Evolutionary conservation across 371 early-diverging fungal genomes (phyloP).

Genomic region (Mortierella sp.): DNA sequence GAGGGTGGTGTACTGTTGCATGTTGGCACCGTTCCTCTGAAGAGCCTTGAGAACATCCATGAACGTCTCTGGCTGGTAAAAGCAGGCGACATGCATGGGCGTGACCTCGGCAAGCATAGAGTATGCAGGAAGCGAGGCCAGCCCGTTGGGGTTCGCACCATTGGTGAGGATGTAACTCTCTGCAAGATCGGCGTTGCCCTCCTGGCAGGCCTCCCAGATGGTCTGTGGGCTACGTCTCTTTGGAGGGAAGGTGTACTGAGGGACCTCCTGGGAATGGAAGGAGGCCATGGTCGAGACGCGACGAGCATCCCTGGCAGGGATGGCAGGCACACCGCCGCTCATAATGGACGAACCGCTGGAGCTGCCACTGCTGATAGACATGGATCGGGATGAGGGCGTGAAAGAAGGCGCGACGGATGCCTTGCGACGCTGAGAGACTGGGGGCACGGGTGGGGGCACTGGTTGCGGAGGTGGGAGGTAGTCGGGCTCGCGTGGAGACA

Average conservation of each 20-base stretch:
- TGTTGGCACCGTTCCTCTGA: conserved; percentile 47
- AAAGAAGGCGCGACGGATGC: conserved; percentile 37
- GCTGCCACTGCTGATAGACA: conserved; percentile 55
- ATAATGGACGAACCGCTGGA: conserved; percentile 40
- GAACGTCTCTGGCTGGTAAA: conserved; percentile 45
- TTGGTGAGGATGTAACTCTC: conserved; percentile 43
- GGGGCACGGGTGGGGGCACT: conserved; percentile 49
- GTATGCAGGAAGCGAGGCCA: conserved; percentile 36
- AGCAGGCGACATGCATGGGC: conserved; percentile 46
- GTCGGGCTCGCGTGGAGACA: conserved; percentile 47
- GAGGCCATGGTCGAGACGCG: conserved; percentile 38
- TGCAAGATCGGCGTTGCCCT: conserved; percentile 43
- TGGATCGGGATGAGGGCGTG: conserved; percentile 36
- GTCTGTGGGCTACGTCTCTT: conserved; percentile 33
- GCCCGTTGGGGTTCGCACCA: conserved; percentile 27
- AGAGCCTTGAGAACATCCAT: conserved; percentile 44
- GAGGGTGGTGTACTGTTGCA: conserved; percentile 36
- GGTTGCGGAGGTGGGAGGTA: conserved; percentile 48
- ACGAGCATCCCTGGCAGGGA: conserved; percentile 47
- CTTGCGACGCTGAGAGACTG: conserved; percentile 47
- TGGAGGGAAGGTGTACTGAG: conserved; percentile 19
- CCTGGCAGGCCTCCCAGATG: conserved; percentile 53
- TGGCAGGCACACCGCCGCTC: conserved; percentile 18
- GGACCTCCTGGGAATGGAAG: conserved; percentile 29
- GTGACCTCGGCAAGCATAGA: conserved; percentile 52